Conservation (phyloP, 139 green algal species). For the Chlorella sp. region DNA sequence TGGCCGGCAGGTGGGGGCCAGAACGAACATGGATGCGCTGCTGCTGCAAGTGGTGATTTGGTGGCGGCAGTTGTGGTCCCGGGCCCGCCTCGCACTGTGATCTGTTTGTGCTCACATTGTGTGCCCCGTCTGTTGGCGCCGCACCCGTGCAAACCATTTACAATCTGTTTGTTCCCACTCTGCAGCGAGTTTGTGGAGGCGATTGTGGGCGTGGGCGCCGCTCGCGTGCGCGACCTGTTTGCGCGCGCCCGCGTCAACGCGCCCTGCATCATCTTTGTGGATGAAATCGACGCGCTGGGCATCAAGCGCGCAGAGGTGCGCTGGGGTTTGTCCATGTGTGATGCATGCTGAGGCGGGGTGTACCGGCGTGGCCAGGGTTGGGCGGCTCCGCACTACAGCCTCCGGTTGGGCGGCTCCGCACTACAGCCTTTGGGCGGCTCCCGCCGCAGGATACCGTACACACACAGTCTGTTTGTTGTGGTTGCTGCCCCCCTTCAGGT, state of each 20-base stretch:
- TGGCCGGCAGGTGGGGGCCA: slow-evolving; percentile 71
- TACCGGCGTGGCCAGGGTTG: not conserved
- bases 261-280: slow-evolving; percentile 98
- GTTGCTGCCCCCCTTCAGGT: not conserved
- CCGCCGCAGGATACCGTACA: too few relatives aligned
- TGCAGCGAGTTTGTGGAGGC: slow-evolving; percentile 96
- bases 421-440: not conserved
- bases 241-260: slow-evolving; percentile 84
- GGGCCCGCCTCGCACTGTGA: too few relatives aligned
- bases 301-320: slow-evolving; percentile 79
- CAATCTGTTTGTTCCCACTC: too few relatives aligned
- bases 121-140: too few relatives aligned
- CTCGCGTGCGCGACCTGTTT: slow-evolving; percentile 96
- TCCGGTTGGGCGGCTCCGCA: too few relatives aligned
- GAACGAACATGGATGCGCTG: not conserved
- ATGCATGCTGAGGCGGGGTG: too few relatives aligned
- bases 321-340: not conserved
- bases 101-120: too few relatives aligned
- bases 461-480: too few relatives aligned
- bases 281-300: slow-evolving; percentile 97
- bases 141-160: too few relatives aligned
- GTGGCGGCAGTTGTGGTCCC: too few relatives aligned
- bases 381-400: too few relatives aligned
- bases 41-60: not conserved
- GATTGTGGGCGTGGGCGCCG: slow-evolving; percentile 96